Evolutionary conservation across 768 basidiomycete species (phyloP), one percentile per base, ranked within the genome.

Genomic region (Lentinula lateritia): DNA sequence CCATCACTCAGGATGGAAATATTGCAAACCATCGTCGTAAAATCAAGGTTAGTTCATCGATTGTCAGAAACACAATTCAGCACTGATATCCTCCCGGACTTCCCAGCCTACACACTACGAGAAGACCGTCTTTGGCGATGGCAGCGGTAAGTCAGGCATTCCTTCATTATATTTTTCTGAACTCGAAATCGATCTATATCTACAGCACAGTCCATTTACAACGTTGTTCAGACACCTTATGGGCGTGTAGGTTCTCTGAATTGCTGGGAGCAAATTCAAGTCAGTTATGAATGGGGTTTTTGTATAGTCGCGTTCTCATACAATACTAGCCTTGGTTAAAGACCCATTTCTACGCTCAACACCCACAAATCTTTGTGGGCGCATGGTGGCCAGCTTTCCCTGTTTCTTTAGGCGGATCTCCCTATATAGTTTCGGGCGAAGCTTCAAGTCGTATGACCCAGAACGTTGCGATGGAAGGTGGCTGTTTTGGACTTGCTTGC

Each of bases 241-340:
- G 71, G 71, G 41, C 62, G 69, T 58, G 56, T 72, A 35, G 71
- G 71, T 6, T 66, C 64, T 52, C 59, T 72, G 34, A 72, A 72
- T 61, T 72, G 70, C 65, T 72, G 71, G 70, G 69, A 71, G 57
- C 69, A 71, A 45, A 70, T 72, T 56, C 70, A 69, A 58, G 69
- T 68, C 16, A 45, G 62, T 41, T 18, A 36, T 56, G 3, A 32
- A 23, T 36, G 18, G 12, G 12, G 28, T 10, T 28, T 36, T 12
- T 16, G 2, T 5, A 5, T 34, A 15, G 9, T 18, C n/a, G 4
- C 34, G 13, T 46, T 35, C 23, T 20, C 57, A 58, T 41, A 15
- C n/a, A 56, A 65, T 48, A 52, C 35, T 41, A 72, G 69, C 71
- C 71, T 4, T 69, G 68, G 67, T 61, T 72, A 36, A 70, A 71